These are phyloP conservation scores for Suillus weaverae DNA, from an alignment of 768 basidiomycete genomes.

Conservation along the genomic window DNA sequence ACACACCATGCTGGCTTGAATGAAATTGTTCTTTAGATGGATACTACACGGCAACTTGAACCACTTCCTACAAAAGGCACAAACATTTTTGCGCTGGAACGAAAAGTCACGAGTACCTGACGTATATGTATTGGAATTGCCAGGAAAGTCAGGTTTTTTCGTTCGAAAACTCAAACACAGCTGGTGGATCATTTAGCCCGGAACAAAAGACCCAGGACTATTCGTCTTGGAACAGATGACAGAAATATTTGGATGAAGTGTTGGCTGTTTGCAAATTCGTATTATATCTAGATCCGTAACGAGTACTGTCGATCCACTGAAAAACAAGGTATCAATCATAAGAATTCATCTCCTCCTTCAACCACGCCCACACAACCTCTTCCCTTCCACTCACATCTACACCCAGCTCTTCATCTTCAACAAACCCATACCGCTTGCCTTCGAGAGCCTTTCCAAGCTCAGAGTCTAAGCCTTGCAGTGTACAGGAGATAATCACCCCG, in stretches of 20 bases:
- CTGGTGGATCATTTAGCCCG: neutral
- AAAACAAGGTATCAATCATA: conserved; percentile 9
- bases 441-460: conserved; percentile 27
- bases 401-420: conserved; percentile 26
- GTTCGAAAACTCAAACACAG: neutral
- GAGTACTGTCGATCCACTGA: neutral
- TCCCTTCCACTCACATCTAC: neutral
- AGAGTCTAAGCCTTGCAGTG: neutral
- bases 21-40: conserved; percentile 1
- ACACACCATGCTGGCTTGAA: neutral
- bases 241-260: neutral
- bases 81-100: neutral
- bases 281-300: neutral
- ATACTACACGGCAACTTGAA: no score
- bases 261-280: neutral
- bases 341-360: conserved; percentile 22
- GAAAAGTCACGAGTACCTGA: neutral
- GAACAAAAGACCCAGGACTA: neutral
- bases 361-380: conserved; percentile 28
- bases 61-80: neutral
- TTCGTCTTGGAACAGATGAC: neutral
- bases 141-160: neutral
- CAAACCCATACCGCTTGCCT: conserved; percentile 41
- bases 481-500: conserved; percentile 59
- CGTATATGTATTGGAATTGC: neutral